Evolutionary conservation across 2,329 filamentous ascomycete genomes (phyloP).

Genomic region (Colletotrichum liriopes): DNA sequence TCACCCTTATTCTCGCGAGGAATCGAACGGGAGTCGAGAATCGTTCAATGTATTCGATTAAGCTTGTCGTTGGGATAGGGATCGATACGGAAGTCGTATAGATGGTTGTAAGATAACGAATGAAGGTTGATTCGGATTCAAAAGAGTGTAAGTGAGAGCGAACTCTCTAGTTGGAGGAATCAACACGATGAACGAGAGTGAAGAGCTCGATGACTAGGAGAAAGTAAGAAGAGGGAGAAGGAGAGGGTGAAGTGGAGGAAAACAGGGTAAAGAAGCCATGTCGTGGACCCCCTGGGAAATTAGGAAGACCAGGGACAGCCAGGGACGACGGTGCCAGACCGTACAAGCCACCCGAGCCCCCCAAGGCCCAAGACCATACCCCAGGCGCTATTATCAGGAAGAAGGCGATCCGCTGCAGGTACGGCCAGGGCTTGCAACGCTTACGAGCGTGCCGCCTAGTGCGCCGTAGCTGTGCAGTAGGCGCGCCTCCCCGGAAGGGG

Average conservation of each 20-base stretch:
- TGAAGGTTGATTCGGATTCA: constrained; percentile 40
- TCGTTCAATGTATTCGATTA: constrained; percentile 17
- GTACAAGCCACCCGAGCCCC: constrained; percentile 33
- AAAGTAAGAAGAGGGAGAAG: constrained; percentile 40
- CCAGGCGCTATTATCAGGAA: constrained; percentile 36
- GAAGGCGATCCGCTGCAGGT: constrained; percentile 39
- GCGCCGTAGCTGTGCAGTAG: constrained; percentile 2
- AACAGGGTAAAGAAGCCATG: constrained; percentile 42
- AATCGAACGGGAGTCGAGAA: constrained; percentile 22
- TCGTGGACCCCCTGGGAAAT: constrained; percentile 41
- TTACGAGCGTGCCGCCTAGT: constrained; percentile 10
- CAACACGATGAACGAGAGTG: constrained; percentile 39
- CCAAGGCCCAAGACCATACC: constrained; percentile 12
- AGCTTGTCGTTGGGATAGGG: constrained; percentile 15
- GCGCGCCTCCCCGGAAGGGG: constrained; percentile 27
- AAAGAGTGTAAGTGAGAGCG: constrained; percentile 44
- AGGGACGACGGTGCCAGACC: constrained; percentile 21
- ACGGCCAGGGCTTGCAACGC: constrained; percentile 28
- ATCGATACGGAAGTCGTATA: constrained; percentile 25
- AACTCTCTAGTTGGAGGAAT: constrained; percentile 44
- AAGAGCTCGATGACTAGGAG: constrained; percentile 39
- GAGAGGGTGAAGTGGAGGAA: constrained; percentile 41
- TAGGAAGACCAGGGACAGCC: constrained; percentile 31
- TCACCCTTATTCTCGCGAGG: constrained; percentile 34
- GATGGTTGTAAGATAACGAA: constrained; percentile 36